phyloP scores from a whole-genome alignment of 176 grass and related monocot species.

The Tuctoria greenei region DNA sequence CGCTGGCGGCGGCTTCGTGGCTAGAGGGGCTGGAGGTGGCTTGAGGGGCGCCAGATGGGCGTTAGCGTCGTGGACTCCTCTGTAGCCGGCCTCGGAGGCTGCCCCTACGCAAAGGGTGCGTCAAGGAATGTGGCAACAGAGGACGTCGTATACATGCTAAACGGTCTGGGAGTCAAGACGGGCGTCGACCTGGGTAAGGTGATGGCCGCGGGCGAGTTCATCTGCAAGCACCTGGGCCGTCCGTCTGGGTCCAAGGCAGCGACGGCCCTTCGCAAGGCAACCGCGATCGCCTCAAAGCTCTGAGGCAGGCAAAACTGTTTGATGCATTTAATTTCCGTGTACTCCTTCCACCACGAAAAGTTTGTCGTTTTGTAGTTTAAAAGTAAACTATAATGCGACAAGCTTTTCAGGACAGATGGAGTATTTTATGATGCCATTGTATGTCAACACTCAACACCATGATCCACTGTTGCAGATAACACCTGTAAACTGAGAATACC shows the following conservation, averaged over 20 bases:
- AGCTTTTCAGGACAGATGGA: too few species aligned
- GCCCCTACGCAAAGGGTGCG: conserved; percentile 82
- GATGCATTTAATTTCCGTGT: not conserved
- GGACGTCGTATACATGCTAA: conserved; percentile 87
- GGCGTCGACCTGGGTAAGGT: conserved; percentile 68
- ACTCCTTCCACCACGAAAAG: too few species aligned
- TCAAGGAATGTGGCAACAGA: conserved; percentile 82
- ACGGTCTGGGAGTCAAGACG: conserved; percentile 70
- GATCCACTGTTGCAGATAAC: not conserved
- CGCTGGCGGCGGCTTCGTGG: too few species aligned
- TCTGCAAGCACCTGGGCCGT: conserved; percentile 62
- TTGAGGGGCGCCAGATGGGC: too few species aligned
- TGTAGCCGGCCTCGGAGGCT: conserved; percentile 68
- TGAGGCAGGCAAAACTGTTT: not conserved
- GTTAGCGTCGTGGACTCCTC: conserved; percentile 72
- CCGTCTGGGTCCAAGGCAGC: conserved; percentile 79
- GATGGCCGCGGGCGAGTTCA: conserved; percentile 75
- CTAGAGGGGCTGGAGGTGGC: too few species aligned
- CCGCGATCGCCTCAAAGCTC: conserved; percentile 51
- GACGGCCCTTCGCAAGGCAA: conserved; percentile 51
- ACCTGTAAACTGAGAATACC: not conserved
- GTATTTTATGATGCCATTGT: too few species aligned
- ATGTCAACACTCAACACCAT: not conserved
- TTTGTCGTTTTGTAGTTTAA: too few species aligned
- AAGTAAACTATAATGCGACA: too few species aligned